These are phyloP conservation scores for Fusarium paranaense DNA, from an alignment of 2,329 filamentous ascomycete genomes.

Conservation along the genomic window DNA sequence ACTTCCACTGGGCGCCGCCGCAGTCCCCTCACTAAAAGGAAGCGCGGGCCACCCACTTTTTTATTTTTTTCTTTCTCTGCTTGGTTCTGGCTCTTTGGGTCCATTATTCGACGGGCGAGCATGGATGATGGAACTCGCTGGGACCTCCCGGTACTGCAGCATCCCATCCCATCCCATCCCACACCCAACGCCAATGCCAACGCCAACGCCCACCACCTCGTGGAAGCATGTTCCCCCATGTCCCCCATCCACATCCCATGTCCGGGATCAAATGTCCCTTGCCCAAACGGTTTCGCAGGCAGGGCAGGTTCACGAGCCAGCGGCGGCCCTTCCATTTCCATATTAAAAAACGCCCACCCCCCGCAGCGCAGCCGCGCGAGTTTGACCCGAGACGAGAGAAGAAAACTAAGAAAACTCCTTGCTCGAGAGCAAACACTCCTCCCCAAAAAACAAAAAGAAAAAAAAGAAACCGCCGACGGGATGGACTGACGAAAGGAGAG, in stretches of 20 bases:
- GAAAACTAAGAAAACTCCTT: neutral
- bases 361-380: constrained; percentile 30
- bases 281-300: constrained; percentile 35
- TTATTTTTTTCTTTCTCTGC: neutral
- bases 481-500: constrained; percentile 17
- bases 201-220: constrained; percentile 21
- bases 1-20: neutral
- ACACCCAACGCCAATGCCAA: constrained; percentile 14
- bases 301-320: constrained; percentile 21
- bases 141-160: constrained; percentile 2
- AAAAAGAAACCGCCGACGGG: neutral
- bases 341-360: constrained; percentile 37
- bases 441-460: neutral
- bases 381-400: constrained; percentile 8
- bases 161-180: neutral
- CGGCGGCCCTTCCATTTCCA: neutral
- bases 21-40: constrained; percentile 8
- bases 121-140: constrained; percentile 1
- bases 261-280: constrained; percentile 12
- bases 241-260: neutral
- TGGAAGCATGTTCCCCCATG: constrained; percentile 32
- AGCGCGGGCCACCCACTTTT: constrained; percentile 1
- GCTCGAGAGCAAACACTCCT: neutral
- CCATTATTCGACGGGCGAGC: neutral
- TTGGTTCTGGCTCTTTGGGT: neutral